phyloP scores from a whole-genome alignment of 2,329 filamentous ascomycete genomes.

The Immersiporthe knoxdaviesiana region DNA sequence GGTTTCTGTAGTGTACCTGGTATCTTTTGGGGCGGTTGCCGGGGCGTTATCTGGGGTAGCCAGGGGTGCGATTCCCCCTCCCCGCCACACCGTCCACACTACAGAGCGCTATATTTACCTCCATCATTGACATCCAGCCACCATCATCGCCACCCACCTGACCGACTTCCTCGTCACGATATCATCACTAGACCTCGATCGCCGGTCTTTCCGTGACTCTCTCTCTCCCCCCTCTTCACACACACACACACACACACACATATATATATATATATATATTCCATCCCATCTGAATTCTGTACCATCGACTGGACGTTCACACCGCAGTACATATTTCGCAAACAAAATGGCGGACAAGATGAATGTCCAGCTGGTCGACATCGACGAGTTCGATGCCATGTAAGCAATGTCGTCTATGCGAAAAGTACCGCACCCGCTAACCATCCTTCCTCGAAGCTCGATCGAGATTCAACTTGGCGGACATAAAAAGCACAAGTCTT shows the following conservation, averaged over 20 bases:
- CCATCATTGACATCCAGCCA: neutral
- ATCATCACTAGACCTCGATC: neutral
- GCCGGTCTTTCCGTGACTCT: too few relatives aligned
- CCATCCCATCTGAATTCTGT: neutral
- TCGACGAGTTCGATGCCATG: slow-evolving; percentile 61
- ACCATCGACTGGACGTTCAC: neutral
- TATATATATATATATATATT: neutral
- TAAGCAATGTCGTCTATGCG: slow-evolving; percentile 41
- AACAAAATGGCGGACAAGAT: slow-evolving; percentile 29
- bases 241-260: too few relatives aligned
- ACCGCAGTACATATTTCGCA: neutral
- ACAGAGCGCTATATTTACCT: neutral
- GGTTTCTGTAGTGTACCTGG: neutral
- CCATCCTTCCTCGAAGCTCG: slow-evolving; percentile 35
- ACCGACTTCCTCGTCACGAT: neutral
- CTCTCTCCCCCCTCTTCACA: too few relatives aligned
- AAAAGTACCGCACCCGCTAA: neutral
- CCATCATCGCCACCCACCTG: neutral
- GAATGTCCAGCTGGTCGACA: slow-evolving; percentile 48
- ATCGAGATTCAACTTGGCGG: slow-evolving; percentile 45
- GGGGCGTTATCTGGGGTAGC: slow-evolving; percentile 3
- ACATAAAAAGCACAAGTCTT: neutral
- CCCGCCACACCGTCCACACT: neutral
- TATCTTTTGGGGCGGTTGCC: neutral
- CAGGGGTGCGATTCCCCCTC: neutral